Conservation (phyloP, 305 asterid species). For the Solanum hybrid region DNA sequence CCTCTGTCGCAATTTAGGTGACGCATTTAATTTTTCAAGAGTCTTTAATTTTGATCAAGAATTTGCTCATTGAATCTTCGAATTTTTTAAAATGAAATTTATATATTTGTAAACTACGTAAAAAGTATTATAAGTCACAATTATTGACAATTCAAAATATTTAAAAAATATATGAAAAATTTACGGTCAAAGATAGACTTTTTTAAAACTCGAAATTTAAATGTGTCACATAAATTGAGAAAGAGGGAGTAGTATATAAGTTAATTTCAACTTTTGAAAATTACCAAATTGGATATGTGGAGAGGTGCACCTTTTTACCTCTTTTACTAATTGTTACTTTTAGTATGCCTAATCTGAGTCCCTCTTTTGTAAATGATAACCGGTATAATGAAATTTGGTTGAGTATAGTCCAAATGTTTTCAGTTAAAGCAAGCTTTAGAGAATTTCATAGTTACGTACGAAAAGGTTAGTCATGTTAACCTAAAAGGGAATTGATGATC, state of each 20-base stretch:
- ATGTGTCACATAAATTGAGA: no score
- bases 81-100: no score
- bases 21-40: no score
- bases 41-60: no score
- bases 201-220: no score
- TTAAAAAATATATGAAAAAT: no score
- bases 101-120: no score
- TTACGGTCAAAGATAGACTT: no score
- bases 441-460: not conserved
- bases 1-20: no score
- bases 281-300: not conserved
- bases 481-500: not conserved
- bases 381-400: not conserved
- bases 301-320: not conserved
- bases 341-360: not conserved
- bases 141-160: no score
- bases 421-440: not conserved
- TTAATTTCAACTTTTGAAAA: not conserved
- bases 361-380: not conserved
- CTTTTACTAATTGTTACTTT: not conserved
- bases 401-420: not conserved
- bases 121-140: no score
- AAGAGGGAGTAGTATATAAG: not conserved
- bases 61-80: no score
- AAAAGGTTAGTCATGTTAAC: not conserved